Base-by-base conservation (phyloP, 2,329 filamentous ascomycete genomes). In the Ophiostoma sp. region DNA sequence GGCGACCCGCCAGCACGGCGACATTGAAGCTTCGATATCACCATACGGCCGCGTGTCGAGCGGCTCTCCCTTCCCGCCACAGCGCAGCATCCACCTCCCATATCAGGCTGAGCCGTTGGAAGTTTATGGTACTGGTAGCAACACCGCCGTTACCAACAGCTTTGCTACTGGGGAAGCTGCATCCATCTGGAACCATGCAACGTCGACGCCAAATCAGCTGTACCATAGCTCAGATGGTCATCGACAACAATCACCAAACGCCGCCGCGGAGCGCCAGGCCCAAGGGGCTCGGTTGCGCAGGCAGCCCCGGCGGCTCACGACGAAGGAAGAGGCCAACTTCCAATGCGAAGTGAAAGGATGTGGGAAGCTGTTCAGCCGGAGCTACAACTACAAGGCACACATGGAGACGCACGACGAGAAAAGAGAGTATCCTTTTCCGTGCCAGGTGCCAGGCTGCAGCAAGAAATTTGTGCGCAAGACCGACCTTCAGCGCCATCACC, bases 371-470 rank as follows among this genome's bases (percentile, higher is more conserved):
- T 97, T 97, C 80, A 93, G 93, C 76, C 87, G 94, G 75, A 91
- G 89, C 78, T 97, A 95, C 84, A 97, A 97, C 82, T 93, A 91
- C 83, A 94, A 93, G 79, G 92, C 93, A 39, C 94, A 97, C 80
- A 87, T 95, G 86, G 91, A 95, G 79, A 95, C 91, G 0, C 94
- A 97, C 79, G 90, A 96, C 79, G 90, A 93, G 17, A 87, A 88
- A 74, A 87, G 92, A 73, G 88, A 89, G 78, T 93, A 92, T 78
- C 90, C 91, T 0, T 92, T 93, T 78, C 85, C 86, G 1, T 97
- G 94, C 81, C 83, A 84, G 1, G 83, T 89, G 39, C 81, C 85
- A 2, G 87, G 86, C 70, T 97, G 94, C 82, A 86, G 83, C 76
- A 93, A 92, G 82, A 88, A 89, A 70, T 97, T 97, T 81, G 92